Percentiles rank a stretch among this genome's conserved stretches.
Conservation (phyloP, 148 eudicot species). For the Heliamphora exappendiculata region DNA sequence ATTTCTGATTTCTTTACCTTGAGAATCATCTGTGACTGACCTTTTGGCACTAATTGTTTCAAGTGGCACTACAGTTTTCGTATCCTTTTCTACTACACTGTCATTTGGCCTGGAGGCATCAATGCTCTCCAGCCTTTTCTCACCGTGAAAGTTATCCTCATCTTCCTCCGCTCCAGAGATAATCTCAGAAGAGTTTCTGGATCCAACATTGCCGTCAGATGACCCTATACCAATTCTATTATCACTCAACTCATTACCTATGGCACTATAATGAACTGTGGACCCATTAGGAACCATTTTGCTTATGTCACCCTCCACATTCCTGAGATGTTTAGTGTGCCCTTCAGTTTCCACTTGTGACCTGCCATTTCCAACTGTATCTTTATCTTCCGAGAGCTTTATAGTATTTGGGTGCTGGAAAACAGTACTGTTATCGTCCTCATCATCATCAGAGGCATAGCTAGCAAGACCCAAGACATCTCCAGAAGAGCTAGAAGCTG, state of each 20-base stretch:
- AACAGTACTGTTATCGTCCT: constrained; percentile 27
- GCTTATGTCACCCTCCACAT: constrained; percentile 21
- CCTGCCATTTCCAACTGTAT: constrained; percentile 39
- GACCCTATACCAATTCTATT: constrained; percentile 17
- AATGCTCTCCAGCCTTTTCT: constrained; percentile 15
- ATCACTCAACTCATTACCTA: constrained; percentile 18
- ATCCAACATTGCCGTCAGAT: constrained; percentile 15
- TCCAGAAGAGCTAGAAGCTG: constrained; percentile 59
- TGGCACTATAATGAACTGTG: constrained; percentile 10
- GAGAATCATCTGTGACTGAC: constrained; percentile 32
- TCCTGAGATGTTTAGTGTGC: constrained; percentile 12
- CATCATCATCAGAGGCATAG: constrained; percentile 83
- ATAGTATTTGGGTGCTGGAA: constrained; percentile 19
- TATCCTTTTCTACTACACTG: constrained; percentile 24
- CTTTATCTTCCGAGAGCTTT: constrained; percentile 19
- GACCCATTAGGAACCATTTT: constrained; percentile 23
- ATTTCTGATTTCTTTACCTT: constrained; percentile 34
- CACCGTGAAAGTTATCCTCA: constrained; percentile 19
- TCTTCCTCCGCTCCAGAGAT: constrained; percentile 18
- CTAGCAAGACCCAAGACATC: constrained; percentile 79
- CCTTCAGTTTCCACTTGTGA: constrained; percentile 25
- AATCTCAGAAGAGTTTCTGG: constrained; percentile 19
- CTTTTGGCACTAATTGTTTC: constrained; percentile 25
- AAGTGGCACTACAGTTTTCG: constrained; percentile 29
- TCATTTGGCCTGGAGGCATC: constrained; percentile 32